Evolutionary conservation across 2,329 filamentous ascomycete species (phyloP), one percentile per base, ranked within the genome.

Genomic region (Bipolaris bicolor): DNA sequence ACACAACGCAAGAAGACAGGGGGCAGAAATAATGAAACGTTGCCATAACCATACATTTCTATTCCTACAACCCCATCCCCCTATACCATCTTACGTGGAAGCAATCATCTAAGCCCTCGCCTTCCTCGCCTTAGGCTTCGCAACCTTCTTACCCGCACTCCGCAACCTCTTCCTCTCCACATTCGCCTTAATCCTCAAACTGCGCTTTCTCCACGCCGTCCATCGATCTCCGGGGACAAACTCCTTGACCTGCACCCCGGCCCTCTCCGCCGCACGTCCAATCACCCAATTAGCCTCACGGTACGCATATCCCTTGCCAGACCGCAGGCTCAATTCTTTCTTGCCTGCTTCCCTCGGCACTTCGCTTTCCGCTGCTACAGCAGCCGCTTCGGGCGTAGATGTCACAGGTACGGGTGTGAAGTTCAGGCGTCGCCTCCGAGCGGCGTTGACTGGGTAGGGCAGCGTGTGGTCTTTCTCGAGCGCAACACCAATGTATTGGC

Each of bases 401-500:
- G 53, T 45, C 13, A 56, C 50, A 2, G 57, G 57, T 18, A 83
- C 80, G 29, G 83, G 85, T 5, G 88, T 81, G 84, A 96, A 89
- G 67, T 90, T 90, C 58, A 99, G 83, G 50, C 87, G 85, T 65
- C 95, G 85, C 69, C 88, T 86, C 54, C 91, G 86, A 61, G 90
- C 86, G 3, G 89, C 89, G 73, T 94, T 89, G 24, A 78, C 79
- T 0, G 91, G 88, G 71, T 90, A 87, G 0, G 95, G 95, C 1
- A 99, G 86, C 31, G 82, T 86, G 69, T 96, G 91, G 15, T 88
- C 82, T 73, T 92, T 91, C 75, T 93, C 85, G 77, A 97, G 93
- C 33, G 90, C 90, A 18, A 99, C 90, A 60, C 95, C 95, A 71
- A 99, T 99, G 82, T 93, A 99, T 77, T 96, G 91, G 59, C 93